Evolutionary conservation across 192 early-diverging fungal genomes (phyloP), one percentile per base, ranked within the genome.

Genomic region (Tieghemiomyces parasiticus): DNA sequence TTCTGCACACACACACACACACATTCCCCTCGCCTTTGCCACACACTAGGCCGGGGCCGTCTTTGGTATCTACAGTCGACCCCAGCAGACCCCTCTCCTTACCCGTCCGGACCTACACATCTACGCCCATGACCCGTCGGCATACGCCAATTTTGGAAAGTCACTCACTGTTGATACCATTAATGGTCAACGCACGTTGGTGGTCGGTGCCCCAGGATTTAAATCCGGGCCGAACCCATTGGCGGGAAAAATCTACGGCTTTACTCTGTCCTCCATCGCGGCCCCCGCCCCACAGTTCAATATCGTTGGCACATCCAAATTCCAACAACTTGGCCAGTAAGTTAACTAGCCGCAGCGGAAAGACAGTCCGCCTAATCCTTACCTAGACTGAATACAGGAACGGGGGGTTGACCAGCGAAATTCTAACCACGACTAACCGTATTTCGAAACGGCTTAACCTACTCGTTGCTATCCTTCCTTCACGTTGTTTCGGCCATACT

Each of bases 131-230:
- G 47, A 58, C 26, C 56, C 60, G 20, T 48, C 55, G 26, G 44
- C 69, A 32, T 72, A 74, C 45, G 76, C 78, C 62, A 74, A 72
- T 71, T 80, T 80, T 62, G 79, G 79, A 19, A 58, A 60, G n/a
- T 49, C 72, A 4, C 63, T 65, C 3, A 58, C 42, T 3, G 42
- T 66, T 10, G 70, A 71, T 33, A 56, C 48, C 28, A 31, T 71
- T 24, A 25, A 46, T 0, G 45, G 16, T 0, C 28, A 34, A 2
- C 64, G 63, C 33, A 61, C 68, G 42, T 62, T 74, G 8, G 62
- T 82, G 24, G 71, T 82, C 0, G 80, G 80, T 13, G 76, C 80
- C 8, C 80, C 80, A 0, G 80, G 80, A 9, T 71, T 74, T 62
- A 61, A 47, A 48, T 26, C 42, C 2, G 38, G 55, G 59, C 10